These are phyloP conservation scores for Torulaspora pretoriensis DNA, from an alignment of 1,139 yeast genomes.

Conservation along the genomic window DNA sequence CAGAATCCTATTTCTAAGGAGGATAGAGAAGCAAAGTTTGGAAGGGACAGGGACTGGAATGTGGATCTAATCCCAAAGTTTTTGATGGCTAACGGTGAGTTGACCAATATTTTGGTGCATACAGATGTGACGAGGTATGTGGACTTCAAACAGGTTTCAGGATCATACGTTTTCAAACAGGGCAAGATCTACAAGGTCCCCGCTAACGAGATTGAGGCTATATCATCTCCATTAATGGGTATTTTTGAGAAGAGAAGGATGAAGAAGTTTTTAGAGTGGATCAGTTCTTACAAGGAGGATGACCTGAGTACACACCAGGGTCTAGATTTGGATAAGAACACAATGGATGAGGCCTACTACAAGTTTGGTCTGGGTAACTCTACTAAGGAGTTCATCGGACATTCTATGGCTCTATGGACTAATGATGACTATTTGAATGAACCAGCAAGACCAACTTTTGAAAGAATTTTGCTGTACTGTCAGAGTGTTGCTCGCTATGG, in stretches of 20 bases:
- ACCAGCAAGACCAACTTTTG: slow-evolving; percentile 91
- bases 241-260: slow-evolving; percentile 93
- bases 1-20: slow-evolving; percentile 69
- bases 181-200: slow-evolving; percentile 96
- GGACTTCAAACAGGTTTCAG: slow-evolving; percentile 93
- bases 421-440: slow-evolving; percentile 84
- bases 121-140: slow-evolving; percentile 94
- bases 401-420: slow-evolving; percentile 97
- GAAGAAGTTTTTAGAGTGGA: slow-evolving; percentile 86
- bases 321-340: slow-evolving; percentile 75
- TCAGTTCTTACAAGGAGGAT: slow-evolving; percentile 77
- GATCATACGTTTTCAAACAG: slow-evolving; percentile 83
- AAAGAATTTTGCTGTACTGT: slow-evolving; percentile 78
- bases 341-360: slow-evolving; percentile 87
- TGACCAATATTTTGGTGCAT: slow-evolving; percentile 90
- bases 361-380: slow-evolving; percentile 91
- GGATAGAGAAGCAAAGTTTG: slow-evolving; percentile 45
- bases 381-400: slow-evolving; percentile 95
- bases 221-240: slow-evolving; percentile 90
- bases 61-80: slow-evolving; percentile 96
- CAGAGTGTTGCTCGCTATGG: slow-evolving; percentile 94
- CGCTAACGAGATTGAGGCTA: slow-evolving; percentile 84
- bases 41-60: slow-evolving; percentile 97
- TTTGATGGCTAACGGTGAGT: slow-evolving; percentile 96
- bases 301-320: slow-evolving; percentile 80